phyloP scores from a whole-genome alignment of 2,329 filamentous ascomycete species.

The Fusarium palustre region DNA sequence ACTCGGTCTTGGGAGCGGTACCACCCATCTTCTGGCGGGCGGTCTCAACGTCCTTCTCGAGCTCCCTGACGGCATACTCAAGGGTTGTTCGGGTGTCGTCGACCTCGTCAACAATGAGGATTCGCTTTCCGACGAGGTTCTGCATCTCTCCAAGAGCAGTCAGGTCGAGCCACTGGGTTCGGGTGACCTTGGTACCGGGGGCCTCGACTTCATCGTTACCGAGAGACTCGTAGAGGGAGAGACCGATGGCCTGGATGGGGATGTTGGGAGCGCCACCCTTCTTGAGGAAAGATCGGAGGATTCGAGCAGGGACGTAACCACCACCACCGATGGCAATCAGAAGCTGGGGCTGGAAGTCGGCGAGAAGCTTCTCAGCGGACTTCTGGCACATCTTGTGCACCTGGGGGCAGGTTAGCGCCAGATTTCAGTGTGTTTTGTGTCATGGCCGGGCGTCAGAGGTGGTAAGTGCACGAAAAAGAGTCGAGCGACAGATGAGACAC shows the following conservation, averaged over 20 bases:
- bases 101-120: slow-evolving; percentile 68
- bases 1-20: slow-evolving; percentile 77
- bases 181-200: slow-evolving; percentile 90
- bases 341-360: slow-evolving; percentile 89
- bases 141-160: slow-evolving; percentile 81
- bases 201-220: slow-evolving; percentile 71
- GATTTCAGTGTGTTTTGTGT: not conserved
- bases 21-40: slow-evolving; percentile 80
- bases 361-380: slow-evolving; percentile 82
- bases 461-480: not conserved
- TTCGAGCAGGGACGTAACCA: slow-evolving; percentile 96
- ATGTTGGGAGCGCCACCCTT: slow-evolving; percentile 89
- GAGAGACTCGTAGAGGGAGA: slow-evolving; percentile 94
- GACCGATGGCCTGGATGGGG: slow-evolving; percentile 97
- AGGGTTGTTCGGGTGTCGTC: slow-evolving; percentile 95
- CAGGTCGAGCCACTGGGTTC: slow-evolving; percentile 98
- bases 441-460: not conserved
- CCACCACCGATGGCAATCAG: slow-evolving; percentile 99
- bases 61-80: slow-evolving; percentile 91
- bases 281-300: slow-evolving; percentile 97
- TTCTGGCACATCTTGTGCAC: slow-evolving; percentile 97
- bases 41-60: slow-evolving; percentile 91
- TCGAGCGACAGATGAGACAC: not conserved
- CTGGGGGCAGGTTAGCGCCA: slow-evolving; percentile 60
- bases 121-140: slow-evolving; percentile 49